Evolutionary conservation across 2,329 filamentous ascomycete species (phyloP).

Genomic region (Diaporthe sp.): DNA sequence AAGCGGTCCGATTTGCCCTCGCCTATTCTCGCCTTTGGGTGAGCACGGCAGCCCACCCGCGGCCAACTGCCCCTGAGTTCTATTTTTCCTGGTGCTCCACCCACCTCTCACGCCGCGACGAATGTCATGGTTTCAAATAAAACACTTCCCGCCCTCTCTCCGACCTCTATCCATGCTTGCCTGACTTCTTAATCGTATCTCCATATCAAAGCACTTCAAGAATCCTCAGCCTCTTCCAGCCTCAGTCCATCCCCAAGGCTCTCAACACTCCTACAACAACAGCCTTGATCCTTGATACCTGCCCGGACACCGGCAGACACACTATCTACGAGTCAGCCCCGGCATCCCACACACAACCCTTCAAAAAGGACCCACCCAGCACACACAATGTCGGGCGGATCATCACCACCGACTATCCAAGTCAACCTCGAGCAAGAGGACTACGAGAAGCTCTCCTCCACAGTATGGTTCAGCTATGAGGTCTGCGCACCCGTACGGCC

Average conservation of each 20-base stretch:
- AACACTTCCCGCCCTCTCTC: conserved; percentile 17
- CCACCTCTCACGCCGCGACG: conserved; percentile 9
- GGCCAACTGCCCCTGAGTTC: conserved; percentile 21
- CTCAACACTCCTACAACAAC: background rate
- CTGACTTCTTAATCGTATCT: conserved; percentile 16
- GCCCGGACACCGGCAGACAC: background rate
- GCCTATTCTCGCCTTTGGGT: background rate
- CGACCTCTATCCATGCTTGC: conserved; percentile 7
- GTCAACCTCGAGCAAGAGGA: conserved; percentile 18
- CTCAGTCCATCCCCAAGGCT: background rate
- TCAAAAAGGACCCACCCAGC: background rate
- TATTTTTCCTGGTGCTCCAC: conserved; percentile 15
- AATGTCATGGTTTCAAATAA: conserved; percentile 24
- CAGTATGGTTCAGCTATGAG: conserved; percentile 33
- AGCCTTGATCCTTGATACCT: background rate
- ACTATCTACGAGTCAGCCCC: background rate
- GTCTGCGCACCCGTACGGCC: conserved; percentile 24
- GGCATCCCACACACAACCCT: background rate
- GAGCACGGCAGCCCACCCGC: conserved; percentile 4
- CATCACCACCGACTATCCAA: conserved; percentile 11
- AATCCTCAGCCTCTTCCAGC: background rate
- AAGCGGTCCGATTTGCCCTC: conserved; percentile 17
- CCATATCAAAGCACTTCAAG: background rate
- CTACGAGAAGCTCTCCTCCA: conserved; percentile 9
- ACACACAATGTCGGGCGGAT: background rate